These are phyloP conservation scores for Phylloporus sp. DNA, from an alignment of 768 basidiomycete species.

Conservation along the genomic window DNA sequence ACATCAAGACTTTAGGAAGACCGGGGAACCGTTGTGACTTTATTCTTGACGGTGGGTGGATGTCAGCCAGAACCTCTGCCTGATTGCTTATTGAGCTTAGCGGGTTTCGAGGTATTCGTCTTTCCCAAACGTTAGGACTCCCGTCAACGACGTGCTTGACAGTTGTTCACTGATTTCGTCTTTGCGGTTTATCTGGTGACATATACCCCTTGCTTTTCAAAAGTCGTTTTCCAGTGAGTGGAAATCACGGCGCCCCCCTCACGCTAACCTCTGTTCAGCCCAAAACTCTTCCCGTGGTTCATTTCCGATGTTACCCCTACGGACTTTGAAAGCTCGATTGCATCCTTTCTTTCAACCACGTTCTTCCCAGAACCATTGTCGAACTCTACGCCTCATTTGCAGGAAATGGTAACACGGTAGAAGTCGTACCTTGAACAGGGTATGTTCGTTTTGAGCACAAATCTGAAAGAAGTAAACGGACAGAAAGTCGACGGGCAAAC, in stretches of 20 bases:
- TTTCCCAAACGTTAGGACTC: neutral
- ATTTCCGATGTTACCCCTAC: slow-evolving; percentile 89
- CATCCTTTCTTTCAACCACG: slow-evolving; percentile 47
- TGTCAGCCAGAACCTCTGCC: too few species aligned
- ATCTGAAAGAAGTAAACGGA: slow-evolving; percentile 25
- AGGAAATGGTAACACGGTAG: slow-evolving; percentile 68
- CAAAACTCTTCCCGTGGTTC: slow-evolving; percentile 96
- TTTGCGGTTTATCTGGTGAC: slow-evolving; percentile 92
- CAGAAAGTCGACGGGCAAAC: slow-evolving; percentile 23
- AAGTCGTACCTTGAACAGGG: slow-evolving; percentile 61
- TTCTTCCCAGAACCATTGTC: slow-evolving; percentile 49
- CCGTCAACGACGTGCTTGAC: neutral
- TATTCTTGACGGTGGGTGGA: slow-evolving; percentile 69
- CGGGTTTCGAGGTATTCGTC: slow-evolving; percentile 80
- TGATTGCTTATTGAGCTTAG: slow-evolving; percentile 35
- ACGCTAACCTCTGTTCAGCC: slow-evolving; percentile 42
- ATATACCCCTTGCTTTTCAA: slow-evolving; percentile 74
- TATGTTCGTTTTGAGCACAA: slow-evolving; percentile 58
- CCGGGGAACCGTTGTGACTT: slow-evolving; percentile 60
- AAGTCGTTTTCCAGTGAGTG: slow-evolving; percentile 86
- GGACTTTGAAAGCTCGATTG: slow-evolving; percentile 66
- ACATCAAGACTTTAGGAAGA: slow-evolving; percentile 53
- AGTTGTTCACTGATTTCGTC: slow-evolving; percentile 92
- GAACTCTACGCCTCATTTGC: slow-evolving; percentile 44
- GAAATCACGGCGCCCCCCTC: neutral